Percentiles rank a stretch among this genome's conserved stretches.
Conservation (phyloP, 2,329 filamentous ascomycete genomes). For the Teratosphaeria zuluensis region DNA sequence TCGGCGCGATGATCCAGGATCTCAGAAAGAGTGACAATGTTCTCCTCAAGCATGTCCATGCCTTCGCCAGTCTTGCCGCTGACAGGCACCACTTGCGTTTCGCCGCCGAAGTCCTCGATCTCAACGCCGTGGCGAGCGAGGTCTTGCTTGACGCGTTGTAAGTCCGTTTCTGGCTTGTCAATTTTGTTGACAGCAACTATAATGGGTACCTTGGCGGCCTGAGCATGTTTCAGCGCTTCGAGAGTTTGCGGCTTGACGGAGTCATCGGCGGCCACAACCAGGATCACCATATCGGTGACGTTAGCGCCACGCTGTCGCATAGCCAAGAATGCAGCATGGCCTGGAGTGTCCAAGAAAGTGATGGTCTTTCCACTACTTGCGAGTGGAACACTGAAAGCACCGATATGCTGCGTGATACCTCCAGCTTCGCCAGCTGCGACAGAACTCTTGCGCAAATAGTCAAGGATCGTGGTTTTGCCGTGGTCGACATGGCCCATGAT, state of each 20-base stretch:
- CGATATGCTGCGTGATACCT: constrained; percentile 97
- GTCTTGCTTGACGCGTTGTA: constrained; percentile 80
- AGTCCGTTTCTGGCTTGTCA: constrained; percentile 73
- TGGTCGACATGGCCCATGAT: constrained; percentile 99
- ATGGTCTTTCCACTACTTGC: constrained; percentile 68
- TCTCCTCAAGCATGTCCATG: constrained; percentile 87
- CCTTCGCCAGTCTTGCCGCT: constrained; percentile 90
- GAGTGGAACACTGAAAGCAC: constrained; percentile 87
- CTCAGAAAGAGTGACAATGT: constrained; percentile 74
- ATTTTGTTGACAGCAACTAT: constrained; percentile 98
- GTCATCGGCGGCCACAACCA: constrained; percentile 94
- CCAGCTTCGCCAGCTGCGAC: constrained; percentile 87
- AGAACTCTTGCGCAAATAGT: constrained; percentile 86
- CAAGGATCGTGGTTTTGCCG: constrained; percentile 91
- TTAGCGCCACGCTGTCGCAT: constrained; percentile 95
- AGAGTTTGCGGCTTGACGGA: constrained; percentile 95
- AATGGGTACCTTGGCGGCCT: constrained; percentile 76
- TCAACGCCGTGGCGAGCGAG: constrained; percentile 74
- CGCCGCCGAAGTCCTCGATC: constrained; percentile 89
- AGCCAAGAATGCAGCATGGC: constrained; percentile 86
- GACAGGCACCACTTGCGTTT: constrained; percentile 83
- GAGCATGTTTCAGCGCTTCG: constrained; percentile 91
- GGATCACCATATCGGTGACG: constrained; percentile 90
- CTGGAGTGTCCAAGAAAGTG: constrained; percentile 93
- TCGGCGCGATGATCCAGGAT: constrained; percentile 85